These are phyloP conservation scores for Clonostachys byssicola DNA, from an alignment of 2,329 filamentous ascomycete species.

Conservation along the genomic window DNA sequence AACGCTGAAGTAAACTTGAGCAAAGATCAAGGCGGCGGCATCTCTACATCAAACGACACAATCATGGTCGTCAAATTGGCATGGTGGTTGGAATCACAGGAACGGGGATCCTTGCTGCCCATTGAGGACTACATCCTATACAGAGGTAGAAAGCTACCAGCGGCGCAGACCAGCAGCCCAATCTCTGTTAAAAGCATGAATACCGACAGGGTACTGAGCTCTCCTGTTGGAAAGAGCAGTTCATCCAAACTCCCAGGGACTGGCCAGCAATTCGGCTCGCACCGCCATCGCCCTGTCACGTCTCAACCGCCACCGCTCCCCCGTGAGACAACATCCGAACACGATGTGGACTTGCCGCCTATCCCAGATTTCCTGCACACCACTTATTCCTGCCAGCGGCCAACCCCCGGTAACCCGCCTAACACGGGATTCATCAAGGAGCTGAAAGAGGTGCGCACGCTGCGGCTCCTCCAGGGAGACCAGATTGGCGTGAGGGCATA, in stretches of 20 bases:
- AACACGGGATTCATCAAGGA: slow-evolving; percentile 73
- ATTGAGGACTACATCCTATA: slow-evolving; percentile 50
- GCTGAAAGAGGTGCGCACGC: slow-evolving; percentile 69
- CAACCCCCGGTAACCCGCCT: slow-evolving; percentile 63
- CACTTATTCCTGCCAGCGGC: slow-evolving; percentile 75
- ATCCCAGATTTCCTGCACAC: slow-evolving; percentile 62
- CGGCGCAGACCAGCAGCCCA: not conserved
- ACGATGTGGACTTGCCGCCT: slow-evolving; percentile 61
- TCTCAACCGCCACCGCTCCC: slow-evolving; percentile 37
- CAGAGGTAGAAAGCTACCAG: slow-evolving; percentile 31
- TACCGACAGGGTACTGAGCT: no score
- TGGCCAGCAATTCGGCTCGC: not conserved
- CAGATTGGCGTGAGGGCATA: slow-evolving; percentile 82
- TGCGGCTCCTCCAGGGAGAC: slow-evolving; percentile 68
- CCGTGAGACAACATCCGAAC: slow-evolving; percentile 73
- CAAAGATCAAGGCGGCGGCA: not conserved
- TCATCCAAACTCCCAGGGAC: not conserved
- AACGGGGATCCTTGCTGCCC: slow-evolving; percentile 37
- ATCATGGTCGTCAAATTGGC: slow-evolving; percentile 53
- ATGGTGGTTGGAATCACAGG: slow-evolving; percentile 54
- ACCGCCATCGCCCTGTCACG: not conserved
- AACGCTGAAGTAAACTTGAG: not conserved
- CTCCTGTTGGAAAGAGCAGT: no score
- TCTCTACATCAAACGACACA: slow-evolving; percentile 7
- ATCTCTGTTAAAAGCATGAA: not conserved